Evolutionary conservation across 495 filamentous ascomycete species (phyloP), one percentile per base, ranked within the genome.

Genomic region (Polyplosphaeria fusca): DNA sequence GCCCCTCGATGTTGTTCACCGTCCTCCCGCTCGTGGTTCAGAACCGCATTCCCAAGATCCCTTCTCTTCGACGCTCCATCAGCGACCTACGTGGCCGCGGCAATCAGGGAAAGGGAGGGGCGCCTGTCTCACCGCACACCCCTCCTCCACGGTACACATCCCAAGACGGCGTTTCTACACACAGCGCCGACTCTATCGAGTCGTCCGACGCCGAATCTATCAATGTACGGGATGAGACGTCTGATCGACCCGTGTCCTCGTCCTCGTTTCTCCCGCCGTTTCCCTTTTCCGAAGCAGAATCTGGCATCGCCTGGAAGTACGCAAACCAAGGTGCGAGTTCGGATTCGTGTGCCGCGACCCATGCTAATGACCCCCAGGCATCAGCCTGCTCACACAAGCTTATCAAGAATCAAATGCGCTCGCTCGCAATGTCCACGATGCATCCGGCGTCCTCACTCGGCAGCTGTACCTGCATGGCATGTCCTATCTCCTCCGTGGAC

Each of bases 391-490:
- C 4, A 59, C 54, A n/a, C 64, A 68, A 25, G 66, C 72, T 13
- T 59, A 65, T 7, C 60, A 68, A 44, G 74, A 76, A 61, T 73
- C 71, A 13, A 52, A 59, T 27, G 44, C 44, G 2, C 20, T 60
- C 11, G 27, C 60, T 4, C 58, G 38, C 11, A 50, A 68, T 45
- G 58, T 46, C 12, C 67, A 75, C 55, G 44, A 59, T 1, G 43
- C 32, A 5, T 52, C 56, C 23, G 38, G 68, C 9, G 51, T 41
- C 0, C 77, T 86, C 25, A 78, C 79, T 38, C 77, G 86, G n/a
- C 77, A 81, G 16, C 74, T 87, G 1, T 90, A 87, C 66, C 72
- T 91, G 22, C 78, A 83, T 62, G 79, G 83, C 38, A 50, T 87
- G 5, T 73, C 78, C 5, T 88, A 88, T 65, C 73, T 90, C 2